Conservation (phyloP, 1,284 basidiomycete species). For the Ceratobasidium sp. region DNA sequence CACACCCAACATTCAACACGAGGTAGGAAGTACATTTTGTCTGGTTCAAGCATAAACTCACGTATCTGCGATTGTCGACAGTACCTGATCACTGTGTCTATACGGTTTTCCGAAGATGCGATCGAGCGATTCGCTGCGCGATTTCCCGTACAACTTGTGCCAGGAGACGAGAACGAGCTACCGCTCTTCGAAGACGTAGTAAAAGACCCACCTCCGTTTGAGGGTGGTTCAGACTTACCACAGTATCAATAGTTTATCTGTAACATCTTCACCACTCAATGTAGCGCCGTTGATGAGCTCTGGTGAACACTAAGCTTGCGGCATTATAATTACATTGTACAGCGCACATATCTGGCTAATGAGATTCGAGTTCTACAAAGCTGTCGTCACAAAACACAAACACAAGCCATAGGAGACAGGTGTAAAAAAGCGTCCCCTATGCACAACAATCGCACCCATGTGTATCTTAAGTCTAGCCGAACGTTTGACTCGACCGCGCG, state of each 20-base stretch:
- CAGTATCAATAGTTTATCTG: background rate
- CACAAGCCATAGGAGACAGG: background rate
- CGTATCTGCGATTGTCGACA: background rate
- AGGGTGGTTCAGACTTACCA: background rate
- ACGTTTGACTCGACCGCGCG: constrained; percentile 85
- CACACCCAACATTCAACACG: constrained; percentile 35
- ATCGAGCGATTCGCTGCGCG: constrained; percentile 15
- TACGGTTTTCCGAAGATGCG: constrained; percentile 13
- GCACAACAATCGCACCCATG: no score
- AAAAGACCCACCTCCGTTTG: background rate
- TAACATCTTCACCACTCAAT: background rate
- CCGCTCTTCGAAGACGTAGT: constrained; percentile 13
- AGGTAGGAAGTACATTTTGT: background rate
- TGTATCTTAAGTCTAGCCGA: constrained; percentile 60
- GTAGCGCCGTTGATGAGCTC: background rate
- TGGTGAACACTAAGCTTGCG: background rate
- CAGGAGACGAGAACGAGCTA: constrained; percentile 22
- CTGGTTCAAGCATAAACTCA: background rate
- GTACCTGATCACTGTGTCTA: constrained; percentile 12
- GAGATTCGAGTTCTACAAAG: background rate
- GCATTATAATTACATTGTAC: constrained; percentile 38
- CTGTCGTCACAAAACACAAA: background rate
- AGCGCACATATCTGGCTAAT: constrained; percentile 10
- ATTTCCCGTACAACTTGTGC: constrained; percentile 23
- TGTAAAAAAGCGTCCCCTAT: background rate